Conservation (phyloP, 495 filamentous ascomycete species). For the Terfezia claveryi region DNA sequence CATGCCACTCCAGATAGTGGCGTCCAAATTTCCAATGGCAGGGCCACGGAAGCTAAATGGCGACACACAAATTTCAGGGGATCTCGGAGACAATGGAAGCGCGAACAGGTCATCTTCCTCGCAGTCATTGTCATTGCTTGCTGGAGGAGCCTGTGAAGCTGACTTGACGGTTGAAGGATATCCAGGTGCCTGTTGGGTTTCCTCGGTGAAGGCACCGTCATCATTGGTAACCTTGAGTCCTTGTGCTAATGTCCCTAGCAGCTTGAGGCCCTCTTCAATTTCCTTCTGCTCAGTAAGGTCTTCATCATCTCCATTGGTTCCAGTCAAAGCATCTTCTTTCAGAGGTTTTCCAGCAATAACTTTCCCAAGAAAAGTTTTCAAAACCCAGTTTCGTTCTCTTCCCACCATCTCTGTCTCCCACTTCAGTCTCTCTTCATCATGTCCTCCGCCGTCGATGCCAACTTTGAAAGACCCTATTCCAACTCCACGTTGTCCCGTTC, state of each 20-base stretch:
- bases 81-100: slow-evolving; percentile 13
- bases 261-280: slow-evolving; percentile 2
- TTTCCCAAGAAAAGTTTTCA: slow-evolving; percentile 6
- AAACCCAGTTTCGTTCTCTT: slow-evolving; percentile 18
- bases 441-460: slow-evolving; percentile 17
- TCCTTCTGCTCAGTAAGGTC: neutral
- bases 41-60: slow-evolving; percentile 16
- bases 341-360: neutral
- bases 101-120: slow-evolving; percentile 19
- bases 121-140: neutral
- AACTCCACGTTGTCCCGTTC: slow-evolving; percentile 14
- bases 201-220: neutral
- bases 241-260: neutral
- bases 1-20: neutral
- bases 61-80: slow-evolving; percentile 14
- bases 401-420: slow-evolving; percentile 19
- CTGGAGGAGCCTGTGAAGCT: neutral
- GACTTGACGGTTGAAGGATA: neutral
- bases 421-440: slow-evolving; percentile 18
- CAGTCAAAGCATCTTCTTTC: neutral
- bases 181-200: neutral
- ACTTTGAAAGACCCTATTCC: slow-evolving; percentile 15
- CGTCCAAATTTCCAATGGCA: slow-evolving; percentile 5
- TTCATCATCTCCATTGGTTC: neutral
- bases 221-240: slow-evolving; percentile 1